phyloP scores from a whole-genome alignment of 306 rosid species.

The Vigna radiata region DNA sequence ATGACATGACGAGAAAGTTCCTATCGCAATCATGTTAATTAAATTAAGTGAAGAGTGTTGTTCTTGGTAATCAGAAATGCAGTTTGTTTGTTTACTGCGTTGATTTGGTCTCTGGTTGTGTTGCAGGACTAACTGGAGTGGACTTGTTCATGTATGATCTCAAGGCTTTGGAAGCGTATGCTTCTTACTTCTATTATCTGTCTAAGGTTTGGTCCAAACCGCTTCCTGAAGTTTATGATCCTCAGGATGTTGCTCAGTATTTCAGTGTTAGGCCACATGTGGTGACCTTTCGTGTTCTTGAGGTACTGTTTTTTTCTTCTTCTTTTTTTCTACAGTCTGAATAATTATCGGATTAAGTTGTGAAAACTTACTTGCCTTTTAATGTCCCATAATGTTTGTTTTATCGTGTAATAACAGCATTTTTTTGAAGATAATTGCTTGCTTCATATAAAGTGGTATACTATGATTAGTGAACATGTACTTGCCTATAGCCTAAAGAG shows the following conservation, averaged over 20 bases:
- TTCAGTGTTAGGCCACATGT: slow-evolving; percentile 84
- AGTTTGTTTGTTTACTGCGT: neutral
- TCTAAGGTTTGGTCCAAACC: slow-evolving; percentile 91
- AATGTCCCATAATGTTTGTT: neutral
- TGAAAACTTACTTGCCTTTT: neutral
- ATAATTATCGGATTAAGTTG: neutral
- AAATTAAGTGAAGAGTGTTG: neutral
- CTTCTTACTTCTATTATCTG: slow-evolving; percentile 65
- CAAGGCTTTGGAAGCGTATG: slow-evolving; percentile 84
- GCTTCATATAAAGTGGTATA: neutral
- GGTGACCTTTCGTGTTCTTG: slow-evolving; percentile 77
- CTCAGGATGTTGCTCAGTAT: slow-evolving; percentile 73
- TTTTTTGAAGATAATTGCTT: neutral
- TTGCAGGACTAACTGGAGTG: slow-evolving; percentile 73
- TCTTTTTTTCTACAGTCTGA: neutral
- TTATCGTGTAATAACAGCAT: neutral
- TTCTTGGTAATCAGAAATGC: neutral
- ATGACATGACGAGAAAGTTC: neutral
- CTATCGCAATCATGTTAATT: neutral
- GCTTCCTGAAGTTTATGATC: slow-evolving; percentile 88
- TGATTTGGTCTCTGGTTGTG: slow-evolving; percentile 21
- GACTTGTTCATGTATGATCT: slow-evolving; percentile 87
- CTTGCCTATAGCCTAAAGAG: neutral
- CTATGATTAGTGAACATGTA: neutral
- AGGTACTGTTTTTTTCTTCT: slow-evolving; percentile 57